Conservation (phyloP, 768 basidiomycete genomes). For the Cyathus striatus region DNA sequence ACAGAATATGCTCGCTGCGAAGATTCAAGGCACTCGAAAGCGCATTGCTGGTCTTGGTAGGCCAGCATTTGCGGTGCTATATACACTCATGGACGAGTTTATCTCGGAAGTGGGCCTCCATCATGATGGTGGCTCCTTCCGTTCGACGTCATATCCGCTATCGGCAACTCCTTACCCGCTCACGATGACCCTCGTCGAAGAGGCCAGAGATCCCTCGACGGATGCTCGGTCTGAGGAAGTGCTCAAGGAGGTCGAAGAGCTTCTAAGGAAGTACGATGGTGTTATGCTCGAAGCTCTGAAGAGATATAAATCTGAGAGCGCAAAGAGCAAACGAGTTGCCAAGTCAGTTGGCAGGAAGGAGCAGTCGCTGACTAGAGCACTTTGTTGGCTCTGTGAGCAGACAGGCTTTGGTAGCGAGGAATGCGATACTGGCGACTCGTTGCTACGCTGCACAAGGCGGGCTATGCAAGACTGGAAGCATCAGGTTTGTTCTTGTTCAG, state of each 20-base stretch:
- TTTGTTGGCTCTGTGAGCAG: constrained; percentile 41
- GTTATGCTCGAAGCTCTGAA: constrained; percentile 29
- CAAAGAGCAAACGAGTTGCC: constrained; percentile 26
- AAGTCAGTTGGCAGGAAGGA: constrained; percentile 30
- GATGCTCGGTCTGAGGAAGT: constrained; percentile 34
- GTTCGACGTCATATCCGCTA: constrained; percentile 15
- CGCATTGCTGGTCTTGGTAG: constrained; percentile 32
- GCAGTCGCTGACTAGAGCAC: constrained; percentile 30
- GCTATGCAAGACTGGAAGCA: constrained; percentile 36
- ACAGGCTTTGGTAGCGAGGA: constrained; percentile 38
- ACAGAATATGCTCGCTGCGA: constrained; percentile 31
- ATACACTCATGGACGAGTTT: constrained; percentile 37
- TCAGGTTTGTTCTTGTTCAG: constrained; percentile 20
- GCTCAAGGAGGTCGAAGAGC: constrained; percentile 26
- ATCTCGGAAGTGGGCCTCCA: constrained; percentile 38
- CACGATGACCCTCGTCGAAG: constrained; percentile 40
- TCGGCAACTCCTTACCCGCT: constrained; percentile 18
- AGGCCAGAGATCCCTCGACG: constrained; percentile 34
- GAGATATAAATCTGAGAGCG: constrained; percentile 35
- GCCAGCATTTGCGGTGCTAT: constrained; percentile 33
- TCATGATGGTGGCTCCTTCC: constrained; percentile 36
- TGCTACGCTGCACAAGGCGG: constrained; percentile 30
- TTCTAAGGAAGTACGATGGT: constrained; percentile 27
- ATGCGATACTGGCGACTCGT: constrained; percentile 31
- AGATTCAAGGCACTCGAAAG: constrained; percentile 29